Evolutionary conservation across 352 stramenopile genomes (phyloP), one percentile per base, ranked within the genome.

Genomic region (Proteromonas lacertae): DNA sequence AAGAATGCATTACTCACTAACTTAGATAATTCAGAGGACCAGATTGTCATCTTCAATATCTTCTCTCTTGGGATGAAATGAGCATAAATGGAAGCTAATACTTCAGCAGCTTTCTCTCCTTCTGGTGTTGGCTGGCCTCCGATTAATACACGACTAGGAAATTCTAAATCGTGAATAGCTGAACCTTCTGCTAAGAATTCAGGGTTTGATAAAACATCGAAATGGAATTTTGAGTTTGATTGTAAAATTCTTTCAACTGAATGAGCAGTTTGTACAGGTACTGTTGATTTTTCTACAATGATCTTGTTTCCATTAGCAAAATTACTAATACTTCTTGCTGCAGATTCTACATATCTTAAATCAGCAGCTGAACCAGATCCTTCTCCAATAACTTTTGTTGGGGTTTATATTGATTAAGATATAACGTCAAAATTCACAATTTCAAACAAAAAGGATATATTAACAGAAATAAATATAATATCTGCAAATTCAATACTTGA

Each of bases 21-120:
- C 60, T 99, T 99, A 29, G 79, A 92, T 24, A 97, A 67, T 59
- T 99, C 88, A n/a, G 83, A 95, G 1, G 82, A 96, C 86, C 88
- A 98, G 24, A 96, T 66, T 52, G 95, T 96, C 12, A 82, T 95
- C 12, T 81, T 96, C 32, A 99, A 63, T 47, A 99, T 94, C 62
- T 76, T 41, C 16, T 77, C 60, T 21, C 65, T 61, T 2, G 78
- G 73, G 14, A 96, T 73, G 83, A 84, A 98, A 57, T 94, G 74
- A 20, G 67, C 69, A 54, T 99, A 99, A 17, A 99, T 66, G 37
- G 63, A 68, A 24, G 82, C 77, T 33, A 99, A 59, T 28, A 56
- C 73, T 34, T 84, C 52, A 17, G 90, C 68, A 9, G 79, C 79
- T 36, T 41, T 45, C 1, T 71, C 35, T 0, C 48, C 48, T 3